Evolutionary conservation across 345 rosid genomes (phyloP), one percentile per base, ranked within the genome.

Genomic region (Moricandia moricandioides): DNA sequence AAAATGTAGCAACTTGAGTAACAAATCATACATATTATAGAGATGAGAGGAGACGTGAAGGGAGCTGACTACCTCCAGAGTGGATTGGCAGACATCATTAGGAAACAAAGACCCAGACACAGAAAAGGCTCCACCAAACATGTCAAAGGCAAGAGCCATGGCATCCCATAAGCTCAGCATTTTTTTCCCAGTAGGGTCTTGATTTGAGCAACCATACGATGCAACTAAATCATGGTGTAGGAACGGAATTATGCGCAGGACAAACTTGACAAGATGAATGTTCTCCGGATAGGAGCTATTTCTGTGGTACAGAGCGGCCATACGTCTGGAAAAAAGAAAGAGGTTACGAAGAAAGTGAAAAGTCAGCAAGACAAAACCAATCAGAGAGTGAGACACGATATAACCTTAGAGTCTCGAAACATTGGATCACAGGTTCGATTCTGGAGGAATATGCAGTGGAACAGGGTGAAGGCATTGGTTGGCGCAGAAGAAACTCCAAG

Each of bases 401-500:
- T 21, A 58, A 94, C 97, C 97, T 94, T 45, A 86, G 55, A 77
- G 87, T 88, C 76, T 86, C 89, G 54, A 91, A 78, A 83, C 89
- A 91, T 37, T 84, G 85, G 56, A 89, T 62, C 71, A 85, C 85
- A 16, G 90, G 83, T 78, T 72, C 74, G 65, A 81, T 71, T 59
- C 78, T 74, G 52, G 79, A 72, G 34, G 35, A 29, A 21, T 67
- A 62, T 1, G 79, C 57, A 27, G 74, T 12, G 43, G 84, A 71
- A 78, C 71, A 78, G 26, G 84, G 78, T 14, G 84, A 62, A 71
- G 55, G 35, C 21, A 62, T 69, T 47, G 88, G 79, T 67, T 82
- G 80, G 69, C 82, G 76, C 2, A 88, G 80, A 71, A 88, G 84
- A 78, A 82, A 83, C 68, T 79, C 84, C 77, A 88, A 65, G 27